These are phyloP conservation scores for Lentithecium fluviatile DNA, from an alignment of 495 filamentous ascomycete species.

Conservation along the genomic window DNA sequence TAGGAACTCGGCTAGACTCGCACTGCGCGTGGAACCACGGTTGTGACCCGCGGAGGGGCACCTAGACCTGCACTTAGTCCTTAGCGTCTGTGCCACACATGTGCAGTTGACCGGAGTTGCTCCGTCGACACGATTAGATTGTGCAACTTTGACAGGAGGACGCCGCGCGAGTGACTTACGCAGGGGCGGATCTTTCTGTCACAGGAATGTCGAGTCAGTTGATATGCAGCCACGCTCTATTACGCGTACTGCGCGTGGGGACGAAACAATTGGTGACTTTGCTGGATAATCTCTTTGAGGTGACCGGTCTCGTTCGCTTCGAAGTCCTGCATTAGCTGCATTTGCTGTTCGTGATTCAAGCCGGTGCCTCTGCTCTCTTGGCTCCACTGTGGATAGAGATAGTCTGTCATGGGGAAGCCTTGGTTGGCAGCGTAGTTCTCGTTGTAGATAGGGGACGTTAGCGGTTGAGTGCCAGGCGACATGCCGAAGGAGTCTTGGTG, in stretches of 20 bases:
- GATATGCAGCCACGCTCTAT: too few relatives aligned
- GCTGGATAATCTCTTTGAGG: constrained; percentile 39
- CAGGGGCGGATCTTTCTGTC: too few relatives aligned
- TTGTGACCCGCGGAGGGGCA: too few relatives aligned
- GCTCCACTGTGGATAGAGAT: constrained; percentile 35
- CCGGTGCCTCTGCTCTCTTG: constrained; percentile 33
- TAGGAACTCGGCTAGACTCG: too few relatives aligned
- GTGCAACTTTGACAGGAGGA: too few relatives aligned
- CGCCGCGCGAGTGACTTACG: too few relatives aligned
- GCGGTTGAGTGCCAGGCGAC: constrained; percentile 16
- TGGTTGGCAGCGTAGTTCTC: constrained; percentile 29
- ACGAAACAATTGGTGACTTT: constrained; percentile 32
- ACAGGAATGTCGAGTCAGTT: too few relatives aligned
- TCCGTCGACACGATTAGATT: too few relatives aligned
- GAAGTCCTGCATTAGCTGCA: constrained; percentile 45
- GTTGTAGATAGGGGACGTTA: constrained; percentile 30
- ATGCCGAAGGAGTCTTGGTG: constrained; percentile 28
- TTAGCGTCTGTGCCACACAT: too few relatives aligned
- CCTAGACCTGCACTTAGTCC: too few relatives aligned
- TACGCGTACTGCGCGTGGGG: neutral
- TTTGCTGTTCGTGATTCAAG: constrained; percentile 43
- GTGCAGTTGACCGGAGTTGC: too few relatives aligned
- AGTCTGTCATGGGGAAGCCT: constrained; percentile 32
- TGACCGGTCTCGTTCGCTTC: constrained; percentile 39
- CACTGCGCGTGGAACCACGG: too few relatives aligned